Base-by-base conservation (phyloP, 805 yeast genomes). In the Grigorovia yakushimaensis region DNA sequence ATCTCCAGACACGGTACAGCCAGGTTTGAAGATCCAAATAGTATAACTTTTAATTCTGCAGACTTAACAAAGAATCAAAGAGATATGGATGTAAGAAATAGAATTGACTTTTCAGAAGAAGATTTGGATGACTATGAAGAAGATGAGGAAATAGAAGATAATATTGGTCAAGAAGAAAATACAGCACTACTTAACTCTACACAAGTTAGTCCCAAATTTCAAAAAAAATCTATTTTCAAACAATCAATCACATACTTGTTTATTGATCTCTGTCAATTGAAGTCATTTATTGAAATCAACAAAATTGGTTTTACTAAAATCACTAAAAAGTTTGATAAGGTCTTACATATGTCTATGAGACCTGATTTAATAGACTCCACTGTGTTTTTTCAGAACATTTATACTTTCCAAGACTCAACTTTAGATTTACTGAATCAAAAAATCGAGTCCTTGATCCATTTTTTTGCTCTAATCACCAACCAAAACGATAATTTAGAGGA, bases 261-360 rank as follows among this genome's bases (percentile, higher is more conserved):
- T 66, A 88, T 88, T 19, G 73, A 79, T 23, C 68, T 89, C 36
- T 81, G 87, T 18, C 96, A 91, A 65, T 73, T 91, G 54, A 81
- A 84, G 59, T 84, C 96, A 1, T 91, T 72, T 64, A 75, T 84
- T 46, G 95, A 88, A 59, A 72, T 91, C 54, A 91, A 91, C 68
- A 76, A 76, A 55, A 82, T 89, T 39, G 98, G 96, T 0, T 85
- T 91, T 63, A 73, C 81, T 45, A 91, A 91, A 64, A 88, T 89
- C 40, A 71, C 87, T 47, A 91, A 91, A 62, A 91, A 91, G 67
- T 89, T 86, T 60, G 96, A 91, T 66, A 91, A 91, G 62, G 79
- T 82, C 7, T 67, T 87, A 54, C 74, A 74, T 49, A 73, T 79
- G 37, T 63, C 73, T 23, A 68, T 81, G 17, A 79, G 79, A 56